These are phyloP conservation scores for Podospora anserina DNA, from an alignment of 495 filamentous ascomycete genomes.

Conservation along the genomic window DNA sequence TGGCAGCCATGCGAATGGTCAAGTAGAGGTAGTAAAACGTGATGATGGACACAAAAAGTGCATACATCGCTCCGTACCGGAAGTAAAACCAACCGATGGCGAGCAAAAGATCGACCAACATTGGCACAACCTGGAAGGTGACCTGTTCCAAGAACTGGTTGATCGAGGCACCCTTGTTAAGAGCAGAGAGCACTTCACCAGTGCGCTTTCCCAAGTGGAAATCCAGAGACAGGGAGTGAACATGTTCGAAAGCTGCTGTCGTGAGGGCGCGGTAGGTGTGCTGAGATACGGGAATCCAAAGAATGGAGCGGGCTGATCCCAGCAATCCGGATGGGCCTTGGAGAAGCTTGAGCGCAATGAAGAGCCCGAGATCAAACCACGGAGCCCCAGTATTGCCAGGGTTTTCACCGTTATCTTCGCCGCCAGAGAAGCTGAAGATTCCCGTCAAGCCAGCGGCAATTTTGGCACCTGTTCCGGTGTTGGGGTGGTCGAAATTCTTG, in stretches of 20 bases:
- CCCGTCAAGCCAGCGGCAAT: neutral
- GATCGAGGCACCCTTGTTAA: slow-evolving; percentile 94
- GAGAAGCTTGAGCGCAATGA: slow-evolving; percentile 77
- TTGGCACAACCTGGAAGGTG: slow-evolving; percentile 91
- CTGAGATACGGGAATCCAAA: slow-evolving; percentile 96
- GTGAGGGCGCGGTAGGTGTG: slow-evolving; percentile 94
- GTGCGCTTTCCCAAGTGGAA: slow-evolving; percentile 97
- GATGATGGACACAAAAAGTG: slow-evolving; percentile 83
- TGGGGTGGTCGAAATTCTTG: slow-evolving; percentile 2
- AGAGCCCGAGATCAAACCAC: slow-evolving; percentile 60
- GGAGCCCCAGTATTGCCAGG: slow-evolving; percentile 19
- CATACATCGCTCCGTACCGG: slow-evolving; percentile 81
- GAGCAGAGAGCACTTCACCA: slow-evolving; percentile 87
- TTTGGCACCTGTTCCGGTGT: neutral
- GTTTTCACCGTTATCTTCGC: neutral
- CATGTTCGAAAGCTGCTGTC: slow-evolving; percentile 93
- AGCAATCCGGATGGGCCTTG: slow-evolving; percentile 86
- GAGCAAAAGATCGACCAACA: slow-evolving; percentile 85
- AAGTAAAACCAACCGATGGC: slow-evolving; percentile 84
- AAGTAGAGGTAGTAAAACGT: slow-evolving; percentile 97
- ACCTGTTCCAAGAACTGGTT: slow-evolving; percentile 95
- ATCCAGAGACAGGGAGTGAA: slow-evolving; percentile 89
- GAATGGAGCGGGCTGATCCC: slow-evolving; percentile 70
- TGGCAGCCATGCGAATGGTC: slow-evolving; percentile 92
- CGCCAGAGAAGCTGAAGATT: neutral